A percentile compares a stretch with the other conserved stretches of the same genome.
These are phyloP conservation scores for Lycium ferocissimum DNA, from an alignment of 257 asterid species.

Conservation along the genomic window DNA sequence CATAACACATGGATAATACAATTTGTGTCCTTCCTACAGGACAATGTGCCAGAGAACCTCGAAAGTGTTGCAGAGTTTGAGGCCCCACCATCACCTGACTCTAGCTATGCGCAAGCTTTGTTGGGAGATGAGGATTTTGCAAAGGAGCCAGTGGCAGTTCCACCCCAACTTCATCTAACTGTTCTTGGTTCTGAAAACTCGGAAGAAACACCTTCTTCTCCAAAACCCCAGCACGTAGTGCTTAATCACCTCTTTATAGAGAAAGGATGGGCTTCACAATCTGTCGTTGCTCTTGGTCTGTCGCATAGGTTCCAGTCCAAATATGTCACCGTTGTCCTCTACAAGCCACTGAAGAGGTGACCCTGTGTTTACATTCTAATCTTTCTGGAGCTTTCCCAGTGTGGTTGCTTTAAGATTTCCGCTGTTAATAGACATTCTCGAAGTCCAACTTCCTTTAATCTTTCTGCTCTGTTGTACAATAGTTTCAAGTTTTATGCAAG, in stretches of 20 bases:
- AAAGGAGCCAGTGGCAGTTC: conserved; percentile 74
- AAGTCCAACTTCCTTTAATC: background rate
- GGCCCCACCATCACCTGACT: conserved; percentile 87
- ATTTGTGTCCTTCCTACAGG: conserved; percentile 44
- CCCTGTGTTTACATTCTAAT: background rate
- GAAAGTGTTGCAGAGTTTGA: conserved; percentile 83
- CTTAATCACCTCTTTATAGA: conserved; percentile 87
- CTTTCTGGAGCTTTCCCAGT: background rate
- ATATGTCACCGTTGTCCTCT: conserved; percentile 86
- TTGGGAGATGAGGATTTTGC: conserved; percentile 78
- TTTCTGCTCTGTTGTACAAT: conserved; percentile 17
- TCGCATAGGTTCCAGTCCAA: conserved; percentile 85
- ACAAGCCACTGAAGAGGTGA: conserved; percentile 85
- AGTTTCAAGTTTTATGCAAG: conserved; percentile 3
- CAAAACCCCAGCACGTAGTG: conserved; percentile 81
- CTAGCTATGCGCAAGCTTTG: conserved; percentile 69
- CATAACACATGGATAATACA: background rate
- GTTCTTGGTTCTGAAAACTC: conserved; percentile 52
- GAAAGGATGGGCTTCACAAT: conserved; percentile 71
- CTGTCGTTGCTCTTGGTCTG: conserved; percentile 81
- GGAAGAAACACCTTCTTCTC: conserved; percentile 45
- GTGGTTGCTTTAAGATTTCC: conserved; percentile 16
- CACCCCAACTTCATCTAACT: conserved; percentile 75
- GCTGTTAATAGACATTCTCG: conserved; percentile 6
- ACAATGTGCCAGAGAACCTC: conserved; percentile 76